phyloP scores from a whole-genome alignment of 805 yeast species.

The Starmerella bombicola region DNA sequence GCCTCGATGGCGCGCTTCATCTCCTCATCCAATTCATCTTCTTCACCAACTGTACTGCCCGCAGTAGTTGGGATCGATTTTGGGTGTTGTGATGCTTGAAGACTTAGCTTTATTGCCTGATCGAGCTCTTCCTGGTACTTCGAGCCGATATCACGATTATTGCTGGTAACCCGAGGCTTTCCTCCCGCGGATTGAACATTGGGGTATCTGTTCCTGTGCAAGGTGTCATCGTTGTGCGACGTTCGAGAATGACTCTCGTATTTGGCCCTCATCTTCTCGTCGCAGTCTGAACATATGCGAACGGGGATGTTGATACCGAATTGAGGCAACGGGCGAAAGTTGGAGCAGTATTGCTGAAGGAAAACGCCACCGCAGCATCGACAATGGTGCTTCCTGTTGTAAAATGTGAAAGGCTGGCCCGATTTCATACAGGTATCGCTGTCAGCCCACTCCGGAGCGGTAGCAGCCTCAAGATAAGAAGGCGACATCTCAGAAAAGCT shows the following conservation, averaged over 20 bases:
- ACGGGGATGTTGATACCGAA: conserved; percentile 82
- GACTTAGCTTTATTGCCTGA: conserved; percentile 65
- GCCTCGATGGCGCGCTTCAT: conserved; percentile 92
- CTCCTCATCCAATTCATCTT: conserved; percentile 69
- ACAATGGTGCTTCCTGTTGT: conserved; percentile 92
- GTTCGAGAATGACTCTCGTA: conserved; percentile 3
- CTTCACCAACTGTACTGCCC: conserved; percentile 17
- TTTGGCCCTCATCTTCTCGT: conserved; percentile 43
- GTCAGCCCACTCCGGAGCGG: conserved; percentile 97
- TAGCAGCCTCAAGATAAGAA: conserved; percentile 67
- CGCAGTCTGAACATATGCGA: conserved; percentile 87
- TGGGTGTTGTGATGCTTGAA: conserved; percentile 38
- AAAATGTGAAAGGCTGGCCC: conserved; percentile 61
- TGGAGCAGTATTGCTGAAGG: conserved; percentile 73
- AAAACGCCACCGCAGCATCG: conserved; percentile 94
- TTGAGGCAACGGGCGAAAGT: conserved; percentile 57
- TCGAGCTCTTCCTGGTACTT: conserved; percentile 46
- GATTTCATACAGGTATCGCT: conserved; percentile 93
- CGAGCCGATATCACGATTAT: conserved; percentile 24
- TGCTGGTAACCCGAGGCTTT: conserved; percentile 7
- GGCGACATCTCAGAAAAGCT: conserved; percentile 28
- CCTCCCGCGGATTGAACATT: no score
- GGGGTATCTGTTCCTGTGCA: background rate
- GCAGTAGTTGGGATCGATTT: conserved; percentile 23
- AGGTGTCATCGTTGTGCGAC: background rate